phyloP scores from a whole-genome alignment of 495 filamentous ascomycete genomes.

The Poronia punctata region DNA sequence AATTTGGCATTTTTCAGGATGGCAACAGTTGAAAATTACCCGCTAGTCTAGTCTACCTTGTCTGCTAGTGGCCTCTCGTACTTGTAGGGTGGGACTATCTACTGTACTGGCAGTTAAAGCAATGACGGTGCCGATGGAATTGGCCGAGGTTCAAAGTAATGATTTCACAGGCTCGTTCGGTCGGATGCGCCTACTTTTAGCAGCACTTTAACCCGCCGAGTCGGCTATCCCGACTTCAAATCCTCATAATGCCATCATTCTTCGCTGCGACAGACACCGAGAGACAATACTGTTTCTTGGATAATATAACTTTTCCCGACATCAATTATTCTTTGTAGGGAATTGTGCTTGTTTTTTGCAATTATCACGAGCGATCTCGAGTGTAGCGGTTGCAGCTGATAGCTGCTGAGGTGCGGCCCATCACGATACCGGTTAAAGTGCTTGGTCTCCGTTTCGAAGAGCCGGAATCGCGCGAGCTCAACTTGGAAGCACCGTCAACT shows the following conservation, averaged over 20 bases:
- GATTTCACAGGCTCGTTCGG: constrained; percentile 9
- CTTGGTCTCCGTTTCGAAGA: neutral
- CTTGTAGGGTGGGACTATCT: no score
- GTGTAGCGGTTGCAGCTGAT: constrained; percentile 1
- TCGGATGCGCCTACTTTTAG: constrained; percentile 4
- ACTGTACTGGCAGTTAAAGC: neutral
- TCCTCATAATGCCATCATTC: constrained; percentile 1
- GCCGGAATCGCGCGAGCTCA: neutral
- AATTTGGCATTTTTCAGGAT: no score
- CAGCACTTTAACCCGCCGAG: constrained; percentile 5
- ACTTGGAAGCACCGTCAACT: neutral
- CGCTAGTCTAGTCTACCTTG: no score
- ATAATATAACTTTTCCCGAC: no score
- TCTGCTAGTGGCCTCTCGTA: no score
- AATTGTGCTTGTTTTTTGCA: no score
- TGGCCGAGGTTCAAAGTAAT: constrained; percentile 9
- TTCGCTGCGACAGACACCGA: neutral
- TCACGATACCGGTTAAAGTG: constrained; percentile 10
- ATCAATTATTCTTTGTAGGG: no score
- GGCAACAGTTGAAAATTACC: no score
- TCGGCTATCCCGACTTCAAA: constrained; percentile 7
- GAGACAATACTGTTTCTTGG: neutral
- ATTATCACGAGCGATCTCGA: no score
- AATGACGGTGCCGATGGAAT: neutral
- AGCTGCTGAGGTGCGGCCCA: neutral